Evolutionary conservation across 345 rosid genomes (phyloP), one percentile per base, ranked within the genome.

Genomic region (Acer campestre): DNA sequence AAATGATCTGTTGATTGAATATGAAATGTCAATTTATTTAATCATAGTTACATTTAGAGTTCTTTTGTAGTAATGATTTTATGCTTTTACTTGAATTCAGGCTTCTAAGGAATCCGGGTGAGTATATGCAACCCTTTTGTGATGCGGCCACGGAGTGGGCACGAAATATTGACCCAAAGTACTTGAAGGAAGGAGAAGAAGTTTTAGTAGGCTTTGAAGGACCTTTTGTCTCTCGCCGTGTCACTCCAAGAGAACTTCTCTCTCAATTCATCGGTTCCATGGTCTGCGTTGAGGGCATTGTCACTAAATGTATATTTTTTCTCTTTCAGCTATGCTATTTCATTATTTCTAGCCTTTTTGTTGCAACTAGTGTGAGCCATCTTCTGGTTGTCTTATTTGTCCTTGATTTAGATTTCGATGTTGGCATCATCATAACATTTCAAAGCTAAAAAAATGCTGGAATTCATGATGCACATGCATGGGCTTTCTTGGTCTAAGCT

Each of bases 231-330:
- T 96, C 99, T 74, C 98, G 98, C 0, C 87, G 93, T 10, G 93
- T 96, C 75, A 91, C 98, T 0, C 99, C 99, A 7, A 88, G 98
- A 81, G 99, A 89, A 10, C 99, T 96, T 82, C 97, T 96, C 64
- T 94, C 98, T 2, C 92, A 88, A 74, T 96, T 85, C 82, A 94
- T 96, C 73, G 99, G 99, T 73, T 94, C 99, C 65, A 84, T 96
- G 97, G 97, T 96, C 75, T 90, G 98, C 73, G 95, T 94, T 12
- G 97, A 91, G 70, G 99, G 99, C 78, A 96, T 96, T 77, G 87
- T 96, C 79, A 94, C 99, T 14, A 96, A 96, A 89, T 96, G 99
- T 94, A 91, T 31, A 42, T 49, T 49, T 67, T 70, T 64, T 14
- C 18, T 55, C 61, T 53, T 27, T 42, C 14, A 13, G 7, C 40